Evolutionary conservation across 768 basidiomycete species (phyloP), one percentile per base, ranked within the genome.

Genomic region (Hericium coralloides): DNA sequence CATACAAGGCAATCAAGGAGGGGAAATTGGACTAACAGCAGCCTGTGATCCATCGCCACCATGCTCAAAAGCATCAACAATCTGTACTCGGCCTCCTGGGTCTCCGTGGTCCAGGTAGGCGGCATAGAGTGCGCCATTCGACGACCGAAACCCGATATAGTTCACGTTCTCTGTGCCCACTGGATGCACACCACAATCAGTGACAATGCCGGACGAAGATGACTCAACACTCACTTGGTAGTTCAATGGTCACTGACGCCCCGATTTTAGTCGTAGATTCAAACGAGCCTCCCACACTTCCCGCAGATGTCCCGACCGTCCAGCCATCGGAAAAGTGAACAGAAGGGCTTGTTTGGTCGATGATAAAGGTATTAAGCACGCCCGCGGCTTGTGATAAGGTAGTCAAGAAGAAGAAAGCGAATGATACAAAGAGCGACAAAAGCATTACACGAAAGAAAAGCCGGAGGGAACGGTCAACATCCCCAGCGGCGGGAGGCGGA

Each of bases 381-480:
- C 53, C 41, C 20, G 53, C 53, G 53, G 53, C 53, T 41, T 36
- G n/a, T 10, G 53, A 45, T 55, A 39, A 38, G 39, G 23, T 54
- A 54, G 22, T 43, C 25, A 25, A 54, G 18, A 23, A 39, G 26
- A 36, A 9, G 17, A 54, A 26, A 15, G 25, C n/a, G 41, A 26
- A 22, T n/a, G 12, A 54, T 5, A 22, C 22, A 39, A 49, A 49
- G 47, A 37, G 18, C 31, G n/a, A 37, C 47, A 36, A 23, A 10
- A 18, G 18, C 47, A 37, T 47, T 18, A 36, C 17, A 26, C 15
- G 36, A 36, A 18, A 15, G 20, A 55, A 49, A 38, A 20, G 22
- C 43, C 36, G 18, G 36, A 23, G 25, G 43, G 26, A 31, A 49
- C 22, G 47, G 39, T 47, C 47, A 55, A 39, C 55, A 55, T 55